Base-by-base conservation (phyloP, 1,139 yeast genomes). In the Yamadazyma atlantica region DNA sequence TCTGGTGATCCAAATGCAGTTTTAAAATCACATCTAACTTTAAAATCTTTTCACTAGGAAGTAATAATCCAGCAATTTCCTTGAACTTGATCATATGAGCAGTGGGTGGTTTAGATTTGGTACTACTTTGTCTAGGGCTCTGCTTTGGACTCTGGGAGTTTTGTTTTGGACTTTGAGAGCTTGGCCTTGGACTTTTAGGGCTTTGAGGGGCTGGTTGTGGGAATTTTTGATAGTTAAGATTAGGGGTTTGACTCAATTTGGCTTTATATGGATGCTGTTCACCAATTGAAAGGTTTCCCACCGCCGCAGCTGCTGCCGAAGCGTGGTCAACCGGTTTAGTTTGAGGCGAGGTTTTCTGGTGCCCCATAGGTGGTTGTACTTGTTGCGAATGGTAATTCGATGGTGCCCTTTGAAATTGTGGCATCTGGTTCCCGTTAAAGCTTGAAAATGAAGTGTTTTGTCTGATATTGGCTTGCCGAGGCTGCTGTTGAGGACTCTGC, bases 1-100 rank as follows among this genome's bases (percentile, higher is more conserved):
- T 44, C 31, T 46, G 50, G 40, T 58, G 64, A 36, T 59, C 55
- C 32, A 70, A 54, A 32, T 58, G 60, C 67, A 66, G 69, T 43
- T 68, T 67, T 26, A 63, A 49, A 5, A 71, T 57, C 9, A 57
- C 59, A 44, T 70, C 76, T 53, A 71, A 56, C 43, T 71, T 71
- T 25, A 71, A 51, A 15, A 71, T 69, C 48, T 70, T 69, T 41
- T 71, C 77, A 16, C 61, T 57, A 3, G 62, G 54, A 2, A 51
- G 46, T 19, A 71, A 51, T 13, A 71, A 50, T 2, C 54, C 51
- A 2, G 70, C 60, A 4, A 71, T 53, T 32, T 71, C 76, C 25
- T 53, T 55, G 38, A 70, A 62, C 25, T 51, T 57, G 23, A 67
- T 61, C 18, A 31, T 33, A 27, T 39, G 24, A n/a, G n/a, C n/a